Conservation (phyloP, 495 filamentous ascomycete genomes). For the Aspergillus conjunctus region DNA sequence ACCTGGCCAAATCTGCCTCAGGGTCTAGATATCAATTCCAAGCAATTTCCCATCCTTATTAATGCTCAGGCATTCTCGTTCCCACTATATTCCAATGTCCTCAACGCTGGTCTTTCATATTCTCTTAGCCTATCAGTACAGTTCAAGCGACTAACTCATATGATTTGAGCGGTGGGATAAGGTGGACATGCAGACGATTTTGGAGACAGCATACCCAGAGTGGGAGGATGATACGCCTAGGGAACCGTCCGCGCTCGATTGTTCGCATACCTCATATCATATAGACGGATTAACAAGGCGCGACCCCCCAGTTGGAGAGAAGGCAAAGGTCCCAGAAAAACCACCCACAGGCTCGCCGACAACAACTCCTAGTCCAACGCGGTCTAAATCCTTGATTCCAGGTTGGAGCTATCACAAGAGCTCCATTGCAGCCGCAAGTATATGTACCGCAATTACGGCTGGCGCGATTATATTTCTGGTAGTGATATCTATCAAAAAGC, state of each 20-base stretch:
- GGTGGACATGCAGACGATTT: neutral
- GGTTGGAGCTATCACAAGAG: constrained; percentile 27
- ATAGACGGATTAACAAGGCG: constrained; percentile 8
- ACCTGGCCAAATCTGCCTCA: neutral
- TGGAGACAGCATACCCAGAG: neutral
- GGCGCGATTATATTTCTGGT: constrained; percentile 22
- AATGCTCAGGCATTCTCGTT: neutral
- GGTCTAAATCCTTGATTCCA: constrained; percentile 10
- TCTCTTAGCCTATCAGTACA: no score
- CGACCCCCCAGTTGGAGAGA: neutral
- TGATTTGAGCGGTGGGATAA: neutral
- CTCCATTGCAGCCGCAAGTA: constrained; percentile 25
- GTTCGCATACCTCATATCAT: neutral
- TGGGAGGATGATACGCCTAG: neutral
- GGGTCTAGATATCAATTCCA: neutral
- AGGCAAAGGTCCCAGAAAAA: neutral
- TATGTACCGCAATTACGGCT: constrained; percentile 21
- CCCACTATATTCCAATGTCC: no score
- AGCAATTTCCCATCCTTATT: neutral
- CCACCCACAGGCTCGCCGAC: constrained; percentile 1
- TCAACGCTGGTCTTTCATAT: no score
- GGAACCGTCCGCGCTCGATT: neutral
- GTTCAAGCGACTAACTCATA: no score
- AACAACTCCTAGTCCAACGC: neutral
- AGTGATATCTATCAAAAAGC: constrained; percentile 19